Evolutionary conservation across 192 early-diverging fungal genomes (phyloP), one percentile per base, ranked within the genome.

Genomic region (Dimargaris verticillata): DNA sequence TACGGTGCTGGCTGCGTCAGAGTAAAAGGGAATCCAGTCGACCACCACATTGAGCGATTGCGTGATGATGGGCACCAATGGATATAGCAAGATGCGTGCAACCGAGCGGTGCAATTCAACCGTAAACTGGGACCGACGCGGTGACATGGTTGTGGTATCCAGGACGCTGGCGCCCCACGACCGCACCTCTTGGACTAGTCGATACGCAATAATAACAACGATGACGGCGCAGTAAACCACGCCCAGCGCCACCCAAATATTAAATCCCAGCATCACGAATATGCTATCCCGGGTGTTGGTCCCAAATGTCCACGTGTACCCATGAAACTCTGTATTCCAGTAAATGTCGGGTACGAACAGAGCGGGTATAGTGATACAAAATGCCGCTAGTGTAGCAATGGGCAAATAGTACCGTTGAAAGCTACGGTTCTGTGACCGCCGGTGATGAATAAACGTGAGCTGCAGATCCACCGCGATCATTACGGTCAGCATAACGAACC

Each of bases 1-100:
- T 20, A 74, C 44, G 24, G 59, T 44, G 13, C 60, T 62, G 2
- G 57, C 51, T 3, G 67, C 66, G 17, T 55, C 44, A 20, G 49
- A 51, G 18, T 51, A 20, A 51, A 51, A 51, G 3, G 24, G 28
- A 7, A 60, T 59, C 67, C 70, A 69, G 44, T 71, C 71, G 60
- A 70, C 66, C 13, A 64, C 70, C 43, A 74, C 73, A 0, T 65
- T 38, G 44, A 69, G 69, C 47, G 71, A 63, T 59, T 69, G 70
- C 47, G 73, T 67, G 54, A 74, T 59, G 5, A 71, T 60, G 3
- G 73, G 69, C 4, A 74, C 65, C 59, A 74, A 14, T 4, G 73
- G 73, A 28, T 74, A 74, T 44, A 63, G 58, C 2, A 49, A 65
- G 62, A 74, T 63, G 1, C 69, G 69, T 29, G 70, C 69, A 33